Evolutionary conservation across 2,329 filamentous ascomycete genomes (phyloP), one percentile per base, ranked within the genome.

Genomic region (Phoma sp.): DNA sequence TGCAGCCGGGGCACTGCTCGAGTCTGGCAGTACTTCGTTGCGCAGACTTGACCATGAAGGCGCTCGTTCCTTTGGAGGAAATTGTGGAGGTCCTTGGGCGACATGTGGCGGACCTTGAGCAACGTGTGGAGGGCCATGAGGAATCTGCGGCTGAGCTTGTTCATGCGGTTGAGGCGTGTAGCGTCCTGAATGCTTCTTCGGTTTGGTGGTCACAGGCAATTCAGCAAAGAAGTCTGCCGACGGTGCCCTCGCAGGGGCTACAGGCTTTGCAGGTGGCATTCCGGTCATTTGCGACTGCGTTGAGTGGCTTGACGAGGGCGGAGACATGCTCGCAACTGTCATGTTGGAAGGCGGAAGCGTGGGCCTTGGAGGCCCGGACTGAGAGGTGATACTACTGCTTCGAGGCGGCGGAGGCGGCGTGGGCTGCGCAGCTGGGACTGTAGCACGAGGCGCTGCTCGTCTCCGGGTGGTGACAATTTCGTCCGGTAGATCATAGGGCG

Each of bases 401-500:
- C 89, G 81, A 12, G 82, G 81, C 7, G 85, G 84, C 11, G 86
- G 85, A 29, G 81, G 78, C 12, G 82, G 80, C 32, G 78, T 69
- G 5, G 78, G 71, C 26, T 81, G 76, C 34, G 51, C 33, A 43
- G 64, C 57, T 42, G 75, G 64, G n/a, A 69, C 47, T 9, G 65
- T 50, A 21, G 65, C 49, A 43, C 72, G 64, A 47, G 65, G 65
- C 21, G 68, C 65, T 32, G 70, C 64, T 51, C 78, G 89, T 88
- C 73, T 87, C 81, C 67, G 89, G 21, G 81, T 86, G 63, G 89
- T 89, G 23, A 89, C 84, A 25, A 99, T 84, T 48, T 97, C 93
- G 76, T 95, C 91, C 4, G 95, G 95, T 17, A 99, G 81, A 76
- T 99, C 96, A 67, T 97, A 99, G 0, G 95, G 95, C 17, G 93